Conservation (phyloP, 257 asterid species). For the Solanum chilense region DNA sequence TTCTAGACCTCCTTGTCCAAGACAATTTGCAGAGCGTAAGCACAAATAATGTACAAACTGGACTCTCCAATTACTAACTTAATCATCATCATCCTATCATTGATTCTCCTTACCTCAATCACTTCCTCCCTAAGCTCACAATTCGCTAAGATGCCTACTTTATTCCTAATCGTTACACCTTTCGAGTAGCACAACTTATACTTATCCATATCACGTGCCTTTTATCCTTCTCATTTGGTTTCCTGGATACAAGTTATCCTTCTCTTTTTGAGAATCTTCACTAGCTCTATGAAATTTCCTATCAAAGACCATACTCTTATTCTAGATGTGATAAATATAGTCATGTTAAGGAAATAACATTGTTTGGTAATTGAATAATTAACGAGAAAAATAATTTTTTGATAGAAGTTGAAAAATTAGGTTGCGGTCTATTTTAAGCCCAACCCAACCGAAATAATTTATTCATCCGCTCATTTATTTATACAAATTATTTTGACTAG, state of each 20-base stretch:
- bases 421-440: too few relatives aligned
- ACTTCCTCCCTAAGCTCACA: background rate
- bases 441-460: too few relatives aligned
- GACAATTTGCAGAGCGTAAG: background rate
- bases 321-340: background rate
- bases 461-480: too few relatives aligned
- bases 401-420: too few relatives aligned
- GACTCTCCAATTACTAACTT: too few relatives aligned
- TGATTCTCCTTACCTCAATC: background rate
- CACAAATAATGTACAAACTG: too few relatives aligned
- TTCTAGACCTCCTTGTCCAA: background rate
- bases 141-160: background rate
- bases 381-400: too few relatives aligned
- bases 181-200: too few relatives aligned
- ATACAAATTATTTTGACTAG: too few relatives aligned
- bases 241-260: background rate
- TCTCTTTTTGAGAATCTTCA: background rate
- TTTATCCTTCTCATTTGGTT: background rate
- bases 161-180: background rate
- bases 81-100: too few relatives aligned
- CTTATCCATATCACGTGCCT: background rate
- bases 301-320: background rate
- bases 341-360: background rate
- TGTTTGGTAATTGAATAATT: too few relatives aligned
- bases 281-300: background rate